Evolutionary conservation across 2,329 filamentous ascomycete genomes (phyloP), one percentile per base, ranked within the genome.

Genomic region (Whalleya microplaca): DNA sequence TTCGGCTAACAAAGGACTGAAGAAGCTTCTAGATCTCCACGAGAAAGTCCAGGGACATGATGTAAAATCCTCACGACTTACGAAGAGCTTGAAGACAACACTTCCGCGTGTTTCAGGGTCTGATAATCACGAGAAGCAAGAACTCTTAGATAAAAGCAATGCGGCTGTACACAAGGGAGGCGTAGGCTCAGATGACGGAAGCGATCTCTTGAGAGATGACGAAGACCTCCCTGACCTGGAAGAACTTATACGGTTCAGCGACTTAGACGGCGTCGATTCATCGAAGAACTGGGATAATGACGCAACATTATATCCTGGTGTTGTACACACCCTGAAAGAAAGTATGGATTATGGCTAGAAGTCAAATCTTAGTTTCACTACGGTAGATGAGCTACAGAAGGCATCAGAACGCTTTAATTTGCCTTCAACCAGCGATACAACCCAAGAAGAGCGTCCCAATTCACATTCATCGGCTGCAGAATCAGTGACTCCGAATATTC

Each of bases 281-380:
- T 51, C 56, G 10, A 43, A 51, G 3, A 43, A 9, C 21, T 20
- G 41, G 20, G 27, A 47, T 1, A 56, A 27, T 10, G 64, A 71
- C 27, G 63, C 69, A 53, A 71, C 69, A 9, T 45, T 71, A 16
- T 68, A 66, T 45, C 67, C 68, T 21, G 68, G 69, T 32, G 55
- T 66, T 43, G 56, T 68, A 18, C 44, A 67, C 4, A 64, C 63
- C 2, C 46, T 69, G 37, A 65, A 64, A 47, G 67, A 71, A 58
- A 70, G 69, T 48, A 64, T 67, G 19, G 64, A 66, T 57, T 62
- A 66, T 57, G 68, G 68, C 52, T 64, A 59, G 61, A 60, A 68
- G 41, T 56, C 68, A 23, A 65, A 69, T 61, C 67, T 70, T 8
- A 71, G 69, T 61, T 71, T 71, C 50, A 70, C 68, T 45, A 71